Base-by-base conservation (phyloP, 148 eudicot species). In the Beta vulgaris region DNA sequence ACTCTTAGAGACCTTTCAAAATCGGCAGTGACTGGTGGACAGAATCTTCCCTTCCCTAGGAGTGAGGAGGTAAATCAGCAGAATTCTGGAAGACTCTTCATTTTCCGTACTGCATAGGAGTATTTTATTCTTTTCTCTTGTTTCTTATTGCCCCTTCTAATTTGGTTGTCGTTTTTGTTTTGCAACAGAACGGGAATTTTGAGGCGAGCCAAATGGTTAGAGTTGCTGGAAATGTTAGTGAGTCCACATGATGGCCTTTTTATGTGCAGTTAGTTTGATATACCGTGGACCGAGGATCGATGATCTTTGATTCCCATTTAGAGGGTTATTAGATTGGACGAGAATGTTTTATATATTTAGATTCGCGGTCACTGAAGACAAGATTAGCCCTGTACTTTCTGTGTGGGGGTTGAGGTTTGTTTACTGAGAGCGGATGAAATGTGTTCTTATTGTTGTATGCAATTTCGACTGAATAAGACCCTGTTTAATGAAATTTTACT, bases 1-100 rank as follows among this genome's bases (percentile, higher is more conserved):
- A 85, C 94, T 40, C 80, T 90, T 69, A 83, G 91, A 79, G 91
- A 85, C 81, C 86, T 90, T 43, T 88, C 94, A 2, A 90, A 84
- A 81, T 83, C 88, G 62, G 77, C 86, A 36, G 46, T 76, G 42
- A 84, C 69, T 8, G 51, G 66, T 35, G 87, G 81, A 73, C 89
- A 81, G 26, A 83, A 42, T 32, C 73, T 84, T 64, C 65, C 78
- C 25, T 66, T 81, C 42, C 80, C 69, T 69, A 69, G 81, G 78
- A 83, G 51, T 34, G 91, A 84, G 34, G 91, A 85, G 82, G 88
- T 88, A 64, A 76, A 73, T 37, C 25, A 36, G 46, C 34, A 19
- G 44, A 28, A 6, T 7, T 23, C 34, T 71, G 12, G 14, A 58
- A 25, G 62, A 58, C 62, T 23, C 62, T 3, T 44, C 32, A 2